phyloP scores from a whole-genome alignment of 2,329 filamentous ascomycete species.

The Lanzia echinophila region DNA sequence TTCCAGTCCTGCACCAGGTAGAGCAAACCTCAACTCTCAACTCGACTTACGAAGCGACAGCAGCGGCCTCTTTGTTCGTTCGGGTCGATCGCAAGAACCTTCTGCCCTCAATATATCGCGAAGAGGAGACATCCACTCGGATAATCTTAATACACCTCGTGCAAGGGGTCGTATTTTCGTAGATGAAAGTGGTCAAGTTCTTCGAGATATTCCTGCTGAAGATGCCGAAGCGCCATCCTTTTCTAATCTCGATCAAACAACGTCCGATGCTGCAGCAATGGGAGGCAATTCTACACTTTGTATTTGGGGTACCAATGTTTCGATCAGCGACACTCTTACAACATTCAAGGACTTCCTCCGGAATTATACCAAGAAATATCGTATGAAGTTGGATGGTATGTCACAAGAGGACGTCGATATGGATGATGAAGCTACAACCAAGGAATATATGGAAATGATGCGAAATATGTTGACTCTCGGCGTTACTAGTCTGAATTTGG shows the following conservation, averaged over 20 bases:
- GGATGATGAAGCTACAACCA: slow-evolving; percentile 65
- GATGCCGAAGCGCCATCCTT: slow-evolving; percentile 56
- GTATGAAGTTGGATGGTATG: slow-evolving; percentile 83
- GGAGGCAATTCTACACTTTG: slow-evolving; percentile 75
- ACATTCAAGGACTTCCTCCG: slow-evolving; percentile 87
- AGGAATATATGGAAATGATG: slow-evolving; percentile 78
- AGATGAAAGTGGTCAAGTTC: slow-evolving; percentile 50
- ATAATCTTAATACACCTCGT: slow-evolving; percentile 52
- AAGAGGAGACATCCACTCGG: slow-evolving; percentile 82
- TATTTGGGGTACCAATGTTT: slow-evolving; percentile 97
- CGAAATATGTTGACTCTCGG: slow-evolving; percentile 88
- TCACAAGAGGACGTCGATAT: slow-evolving; percentile 66
- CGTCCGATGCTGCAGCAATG: slow-evolving; percentile 83
- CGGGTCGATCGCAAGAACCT: slow-evolving; percentile 45
- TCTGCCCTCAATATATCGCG: slow-evolving; percentile 51
- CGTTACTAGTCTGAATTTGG: slow-evolving; percentile 76
- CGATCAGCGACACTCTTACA: slow-evolving; percentile 79
- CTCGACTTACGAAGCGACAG: slow-evolving; percentile 75
- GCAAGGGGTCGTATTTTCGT: slow-evolving; percentile 48
- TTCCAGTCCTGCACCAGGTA: slow-evolving; percentile 64
- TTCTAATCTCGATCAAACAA: slow-evolving; percentile 65
- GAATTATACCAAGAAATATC: slow-evolving; percentile 90
- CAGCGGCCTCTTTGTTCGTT: slow-evolving; percentile 78
- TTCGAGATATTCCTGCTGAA: slow-evolving; percentile 44
- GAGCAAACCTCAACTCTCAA: slow-evolving; percentile 45